A percentile compares a stretch with the other conserved stretches of the same genome.
phyloP scores from a whole-genome alignment of 176 grass and related monocot species.

The Zoysia japonica region DNA sequence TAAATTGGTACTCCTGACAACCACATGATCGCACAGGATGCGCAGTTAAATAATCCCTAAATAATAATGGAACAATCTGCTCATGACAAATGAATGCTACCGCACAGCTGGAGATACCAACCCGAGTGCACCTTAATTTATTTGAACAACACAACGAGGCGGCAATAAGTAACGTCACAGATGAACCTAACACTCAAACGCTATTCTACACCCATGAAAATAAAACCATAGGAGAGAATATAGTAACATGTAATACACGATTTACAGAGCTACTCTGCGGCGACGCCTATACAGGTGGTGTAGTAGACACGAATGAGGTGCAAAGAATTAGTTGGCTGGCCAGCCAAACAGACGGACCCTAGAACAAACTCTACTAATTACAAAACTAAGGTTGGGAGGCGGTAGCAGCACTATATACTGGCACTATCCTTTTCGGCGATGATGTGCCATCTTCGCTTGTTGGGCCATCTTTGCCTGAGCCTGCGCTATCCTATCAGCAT shows the following conservation, averaged over 20 bases:
- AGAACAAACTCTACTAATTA: slow-evolving; percentile 60
- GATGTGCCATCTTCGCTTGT: slow-evolving; percentile 12
- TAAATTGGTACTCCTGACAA: too few relatives aligned
- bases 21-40: too few relatives aligned
- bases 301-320: slow-evolving; percentile 28
- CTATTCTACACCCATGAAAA: slow-evolving; percentile 57
- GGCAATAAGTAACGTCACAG: too few relatives aligned
- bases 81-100: too few relatives aligned
- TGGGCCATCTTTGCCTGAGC: slow-evolving; percentile 53
- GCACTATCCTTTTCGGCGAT: slow-evolving; percentile 44
- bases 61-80: too few relatives aligned
- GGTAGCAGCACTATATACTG: slow-evolving; percentile 1
- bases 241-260: slow-evolving; percentile 43
- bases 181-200: too few relatives aligned
- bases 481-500: slow-evolving; percentile 59
- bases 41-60: too few relatives aligned
- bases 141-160: not conserved
- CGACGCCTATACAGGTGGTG: slow-evolving; percentile 43
- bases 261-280: slow-evolving; percentile 58
- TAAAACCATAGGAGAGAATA: slow-evolving; percentile 53
- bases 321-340: slow-evolving; percentile 60
- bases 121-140: slow-evolving; percentile 17
- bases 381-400: slow-evolving; percentile 45
- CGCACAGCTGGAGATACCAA: not conserved
- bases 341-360: slow-evolving; percentile 40